These are phyloP conservation scores for Papiliotrema terrestris DNA, from an alignment of 1,284 basidiomycete genomes.

Conservation along the genomic window DNA sequence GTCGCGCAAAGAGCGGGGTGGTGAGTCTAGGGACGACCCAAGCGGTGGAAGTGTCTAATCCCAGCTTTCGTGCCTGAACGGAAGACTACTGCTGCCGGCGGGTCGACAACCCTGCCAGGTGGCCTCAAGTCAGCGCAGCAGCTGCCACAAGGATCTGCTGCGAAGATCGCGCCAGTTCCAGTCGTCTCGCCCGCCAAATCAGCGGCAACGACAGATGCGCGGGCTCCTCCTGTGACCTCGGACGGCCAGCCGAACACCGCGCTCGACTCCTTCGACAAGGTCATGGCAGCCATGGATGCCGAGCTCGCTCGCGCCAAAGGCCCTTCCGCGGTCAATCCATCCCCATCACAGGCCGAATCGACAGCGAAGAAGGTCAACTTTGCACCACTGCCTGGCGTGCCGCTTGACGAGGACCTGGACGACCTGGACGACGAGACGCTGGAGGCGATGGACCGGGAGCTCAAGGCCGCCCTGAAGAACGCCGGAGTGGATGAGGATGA, in stretches of 20 bases:
- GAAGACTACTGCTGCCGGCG: neutral
- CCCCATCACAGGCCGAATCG: neutral
- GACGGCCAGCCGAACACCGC: conserved; percentile 54
- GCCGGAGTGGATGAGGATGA: conserved; percentile 52
- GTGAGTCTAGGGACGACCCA: conserved; percentile 22
- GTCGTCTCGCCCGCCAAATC: neutral
- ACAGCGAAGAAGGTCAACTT: conserved; percentile 5
- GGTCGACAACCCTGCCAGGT: neutral
- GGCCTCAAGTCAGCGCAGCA: conserved; percentile 1
- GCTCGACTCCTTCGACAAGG: conserved; percentile 85
- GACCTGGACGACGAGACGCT: conserved; percentile 50
- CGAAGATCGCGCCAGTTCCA: neutral
- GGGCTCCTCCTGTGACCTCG: neutral
- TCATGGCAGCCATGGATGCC: conserved; percentile 90
- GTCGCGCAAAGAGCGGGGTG: conserved; percentile 71
- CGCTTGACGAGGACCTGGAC: conserved; percentile 50
- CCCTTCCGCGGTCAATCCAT: neutral
- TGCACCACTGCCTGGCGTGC: conserved; percentile 26
- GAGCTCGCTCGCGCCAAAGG: conserved; percentile 56
- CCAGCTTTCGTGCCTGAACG: conserved; percentile 13
- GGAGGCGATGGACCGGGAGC: conserved; percentile 13
- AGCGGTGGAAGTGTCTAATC: neutral
- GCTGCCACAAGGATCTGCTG: neutral
- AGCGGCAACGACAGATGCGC: neutral
- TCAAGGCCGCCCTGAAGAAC: conserved; percentile 3